These are phyloP conservation scores for Raffaelea albimanens DNA, from an alignment of 2,329 filamentous ascomycete genomes.

Conservation along the genomic window DNA sequence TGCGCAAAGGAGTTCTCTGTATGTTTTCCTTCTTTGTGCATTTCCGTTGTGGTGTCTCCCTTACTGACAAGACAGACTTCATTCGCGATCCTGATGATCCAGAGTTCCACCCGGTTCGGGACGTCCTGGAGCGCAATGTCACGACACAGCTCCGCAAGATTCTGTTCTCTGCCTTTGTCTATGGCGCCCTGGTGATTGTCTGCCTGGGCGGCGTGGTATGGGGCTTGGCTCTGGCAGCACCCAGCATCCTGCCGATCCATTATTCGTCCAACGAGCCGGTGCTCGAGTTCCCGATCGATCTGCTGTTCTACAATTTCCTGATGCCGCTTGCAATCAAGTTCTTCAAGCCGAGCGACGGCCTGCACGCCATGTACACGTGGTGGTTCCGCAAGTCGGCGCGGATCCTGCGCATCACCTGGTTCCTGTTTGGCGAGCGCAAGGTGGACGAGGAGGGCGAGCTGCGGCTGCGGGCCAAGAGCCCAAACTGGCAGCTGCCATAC, in stretches of 20 bases:
- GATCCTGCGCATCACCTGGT: conserved; percentile 73
- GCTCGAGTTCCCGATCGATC: conserved; percentile 85
- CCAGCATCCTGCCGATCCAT: conserved; percentile 74
- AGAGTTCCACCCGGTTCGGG: conserved; percentile 93
- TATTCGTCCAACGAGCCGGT: conserved; percentile 91
- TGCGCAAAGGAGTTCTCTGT: conserved; percentile 90
- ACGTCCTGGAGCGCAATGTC: conserved; percentile 88
- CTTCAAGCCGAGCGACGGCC: conserved; percentile 73
- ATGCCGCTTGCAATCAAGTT: conserved; percentile 80
- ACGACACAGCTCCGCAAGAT: conserved; percentile 93
- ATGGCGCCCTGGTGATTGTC: conserved; percentile 83
- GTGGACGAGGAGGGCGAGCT: conserved; percentile 73
- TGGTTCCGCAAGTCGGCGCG: conserved; percentile 89
- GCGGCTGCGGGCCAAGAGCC: conserved; percentile 30
- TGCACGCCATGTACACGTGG: conserved; percentile 86
- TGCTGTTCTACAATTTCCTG: conserved; percentile 94
- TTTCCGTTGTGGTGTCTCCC: not conserved
- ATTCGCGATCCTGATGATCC: conserved; percentile 97
- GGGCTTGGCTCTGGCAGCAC: conserved; percentile 63
- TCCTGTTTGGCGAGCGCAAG: conserved; percentile 78
- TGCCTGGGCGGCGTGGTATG: conserved; percentile 95
- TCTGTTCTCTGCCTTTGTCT: conserved; percentile 88
- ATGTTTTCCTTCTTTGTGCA: conserved; percentile 27
- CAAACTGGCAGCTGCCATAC: conserved; percentile 22
- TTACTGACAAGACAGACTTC: conserved; percentile 52